Conservation (phyloP, 352 stramenopile genomes). For the Aphanomyces astaci region DNA sequence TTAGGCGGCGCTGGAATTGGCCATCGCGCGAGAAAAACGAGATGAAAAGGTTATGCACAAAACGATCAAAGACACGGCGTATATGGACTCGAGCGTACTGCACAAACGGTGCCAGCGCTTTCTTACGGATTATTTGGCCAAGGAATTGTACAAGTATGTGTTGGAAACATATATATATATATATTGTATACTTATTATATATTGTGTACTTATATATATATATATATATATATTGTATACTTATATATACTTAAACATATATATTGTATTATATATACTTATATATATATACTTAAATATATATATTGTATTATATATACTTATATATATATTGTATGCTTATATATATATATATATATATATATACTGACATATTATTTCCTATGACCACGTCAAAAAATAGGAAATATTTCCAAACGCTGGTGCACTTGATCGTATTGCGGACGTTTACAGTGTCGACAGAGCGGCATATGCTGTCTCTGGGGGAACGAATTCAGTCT, state of each 20-base stretch:
- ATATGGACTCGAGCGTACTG: slow-evolving; percentile 60
- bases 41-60: slow-evolving; percentile 19
- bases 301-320: too few species aligned
- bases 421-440: slow-evolving; percentile 3
- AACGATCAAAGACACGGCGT: slow-evolving; percentile 15
- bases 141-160: slow-evolving; percentile 33
- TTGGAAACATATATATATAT: too few species aligned
- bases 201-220: too few species aligned
- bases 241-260: too few species aligned
- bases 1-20: slow-evolving; percentile 9
- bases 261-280: too few species aligned
- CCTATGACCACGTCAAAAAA: background rate
- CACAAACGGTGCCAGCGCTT: slow-evolving; percentile 61
- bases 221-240: too few species aligned
- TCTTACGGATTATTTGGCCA: slow-evolving; percentile 45
- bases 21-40: slow-evolving; percentile 11
- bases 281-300: too few species aligned
- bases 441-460: background rate
- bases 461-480: background rate
- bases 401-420: slow-evolving; percentile 17
- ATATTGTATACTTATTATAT: too few species aligned
- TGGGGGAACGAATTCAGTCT: slow-evolving; percentile 1
- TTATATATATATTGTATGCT: too few species aligned
- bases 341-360: too few species aligned
- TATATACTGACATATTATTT: too few species aligned